phyloP scores from a whole-genome alignment of 768 basidiomycete species.

The Rhizopogon vulgaris region DNA sequence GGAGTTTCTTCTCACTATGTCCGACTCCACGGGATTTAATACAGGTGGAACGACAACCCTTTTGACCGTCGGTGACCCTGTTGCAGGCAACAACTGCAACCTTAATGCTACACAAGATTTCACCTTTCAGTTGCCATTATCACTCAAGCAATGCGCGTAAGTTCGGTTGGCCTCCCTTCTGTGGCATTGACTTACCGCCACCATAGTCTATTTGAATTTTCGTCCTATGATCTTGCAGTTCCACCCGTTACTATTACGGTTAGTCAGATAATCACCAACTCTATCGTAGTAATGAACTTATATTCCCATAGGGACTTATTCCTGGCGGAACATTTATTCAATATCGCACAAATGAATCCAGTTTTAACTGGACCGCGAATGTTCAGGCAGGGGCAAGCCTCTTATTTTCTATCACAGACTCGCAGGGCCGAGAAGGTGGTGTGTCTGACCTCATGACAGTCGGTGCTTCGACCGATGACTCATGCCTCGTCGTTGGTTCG shows the following conservation, averaged over 20 bases:
- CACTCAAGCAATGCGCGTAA: slow-evolving; percentile 59
- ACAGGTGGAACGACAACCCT: slow-evolving; percentile 53
- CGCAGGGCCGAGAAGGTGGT: slow-evolving; percentile 49
- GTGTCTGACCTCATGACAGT: slow-evolving; percentile 45
- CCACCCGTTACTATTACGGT: slow-evolving; percentile 53
- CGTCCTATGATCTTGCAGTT: slow-evolving; percentile 35
- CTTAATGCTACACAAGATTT: slow-evolving; percentile 42
- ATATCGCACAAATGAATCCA: slow-evolving; percentile 27
- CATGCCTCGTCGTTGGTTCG: slow-evolving; percentile 48
- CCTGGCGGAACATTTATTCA: slow-evolving; percentile 52
- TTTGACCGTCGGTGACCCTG: slow-evolving; percentile 40
- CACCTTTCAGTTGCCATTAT: slow-evolving; percentile 39
- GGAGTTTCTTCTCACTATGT: slow-evolving; percentile 56
- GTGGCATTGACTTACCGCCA: slow-evolving; percentile 4
- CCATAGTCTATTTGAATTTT: slow-evolving; percentile 41
- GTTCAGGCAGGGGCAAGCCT: slow-evolving; percentile 51
- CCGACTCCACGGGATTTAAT: slow-evolving; percentile 63
- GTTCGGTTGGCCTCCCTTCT: slow-evolving; percentile 5
- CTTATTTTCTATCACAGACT: slow-evolving; percentile 51
- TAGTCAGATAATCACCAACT: slow-evolving; percentile 23
- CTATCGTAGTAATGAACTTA: background rate
- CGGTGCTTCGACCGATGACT: slow-evolving; percentile 36
- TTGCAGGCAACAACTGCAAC: slow-evolving; percentile 39
- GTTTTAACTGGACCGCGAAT: slow-evolving; percentile 48
- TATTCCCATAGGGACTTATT: slow-evolving; percentile 44